Percentiles rank a stretch among this genome's conserved stretches.
These are phyloP conservation scores for Vitis hybrid DNA, from an alignment of 177 flowering plant species.

Conservation along the genomic window DNA sequence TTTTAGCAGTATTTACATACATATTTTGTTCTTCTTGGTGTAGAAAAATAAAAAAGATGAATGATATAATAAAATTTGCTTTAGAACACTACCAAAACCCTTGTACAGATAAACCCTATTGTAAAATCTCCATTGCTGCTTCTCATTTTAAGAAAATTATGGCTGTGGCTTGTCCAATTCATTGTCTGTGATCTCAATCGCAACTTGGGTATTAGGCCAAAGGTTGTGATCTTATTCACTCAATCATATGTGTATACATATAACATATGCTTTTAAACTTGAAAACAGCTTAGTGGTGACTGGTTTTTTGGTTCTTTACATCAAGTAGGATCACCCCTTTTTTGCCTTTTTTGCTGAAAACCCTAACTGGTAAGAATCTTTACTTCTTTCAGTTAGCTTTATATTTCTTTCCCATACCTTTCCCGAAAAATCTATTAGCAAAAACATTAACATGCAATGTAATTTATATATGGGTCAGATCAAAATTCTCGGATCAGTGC, in stretches of 20 bases:
- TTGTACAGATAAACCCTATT: neutral
- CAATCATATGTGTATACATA: no score
- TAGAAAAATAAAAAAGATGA: constrained; percentile 4
- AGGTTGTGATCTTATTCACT: no score
- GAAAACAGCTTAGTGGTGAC: neutral
- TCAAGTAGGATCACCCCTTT: neutral
- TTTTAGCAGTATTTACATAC: neutral
- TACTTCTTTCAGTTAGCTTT: neutral
- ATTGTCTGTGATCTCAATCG: no score
- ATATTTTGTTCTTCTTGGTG: neutral
- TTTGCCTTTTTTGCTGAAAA: neutral
- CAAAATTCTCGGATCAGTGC: neutral
- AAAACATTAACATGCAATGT: neutral
- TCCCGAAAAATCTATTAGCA: neutral
- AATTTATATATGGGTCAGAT: neutral
- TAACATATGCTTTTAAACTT: no score
- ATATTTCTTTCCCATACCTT: neutral
- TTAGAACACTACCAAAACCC: neutral
- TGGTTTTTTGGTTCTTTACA: neutral
- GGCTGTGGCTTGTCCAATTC: no score
- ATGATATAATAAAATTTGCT: constrained; percentile 3
- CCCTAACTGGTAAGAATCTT: neutral
- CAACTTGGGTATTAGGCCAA: no score
- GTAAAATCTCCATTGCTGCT: no score
- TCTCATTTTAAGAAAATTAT: no score